Evolutionary conservation across 2,329 filamentous ascomycete species (phyloP), one percentile per base, ranked within the genome.

Genomic region (Aspergillus luchuensis): DNA sequence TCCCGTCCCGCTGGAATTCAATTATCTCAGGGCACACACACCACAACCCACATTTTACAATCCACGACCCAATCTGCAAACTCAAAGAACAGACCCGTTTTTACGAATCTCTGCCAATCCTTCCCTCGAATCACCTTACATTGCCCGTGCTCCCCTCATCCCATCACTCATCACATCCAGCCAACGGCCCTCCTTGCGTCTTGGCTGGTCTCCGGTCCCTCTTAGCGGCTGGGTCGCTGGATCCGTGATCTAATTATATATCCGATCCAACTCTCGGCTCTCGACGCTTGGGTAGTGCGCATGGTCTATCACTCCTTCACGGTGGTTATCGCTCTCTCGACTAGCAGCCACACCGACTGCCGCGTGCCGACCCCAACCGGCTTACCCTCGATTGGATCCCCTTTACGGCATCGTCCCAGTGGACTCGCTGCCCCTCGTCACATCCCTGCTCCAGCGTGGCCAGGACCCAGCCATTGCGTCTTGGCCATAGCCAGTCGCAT

Each of bases 201-300:
- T 21, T 56, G 58, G 63, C 58, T 59, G 61, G 63, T 59, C 41
- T 56, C 21, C 51, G 51, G 45, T 52, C 43, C 30, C 41, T 45
- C 36, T 45, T 55, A 56, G 53, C 53, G 53, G 53, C 53, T 56
- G 53, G 51, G 53, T 56, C 53, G 47, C 39, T 57, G 61, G 38
- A 53, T 62, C 60, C 56, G 36, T 63, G 64, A 62, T 67, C 65
- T 66, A 67, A 67, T 63, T 66, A 66, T 67, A 67, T 65, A 64
- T 61, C 65, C 63, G 60, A 66, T 66, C 64, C 61, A 50, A 62
- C 62, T 53, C 59, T 50, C 39, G 49, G 39, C 33, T 36, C 60
- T 63, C 63, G 59, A 50, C 33, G 10, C 33, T 58, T 33, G 43
- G 43, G 41, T 49, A 30, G 58, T 58, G 60, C 55, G 57, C 61